Evolutionary conservation across 495 filamentous ascomycete species (phyloP).

Genomic region (Aspergillus sclerotiicarbonarius): DNA sequence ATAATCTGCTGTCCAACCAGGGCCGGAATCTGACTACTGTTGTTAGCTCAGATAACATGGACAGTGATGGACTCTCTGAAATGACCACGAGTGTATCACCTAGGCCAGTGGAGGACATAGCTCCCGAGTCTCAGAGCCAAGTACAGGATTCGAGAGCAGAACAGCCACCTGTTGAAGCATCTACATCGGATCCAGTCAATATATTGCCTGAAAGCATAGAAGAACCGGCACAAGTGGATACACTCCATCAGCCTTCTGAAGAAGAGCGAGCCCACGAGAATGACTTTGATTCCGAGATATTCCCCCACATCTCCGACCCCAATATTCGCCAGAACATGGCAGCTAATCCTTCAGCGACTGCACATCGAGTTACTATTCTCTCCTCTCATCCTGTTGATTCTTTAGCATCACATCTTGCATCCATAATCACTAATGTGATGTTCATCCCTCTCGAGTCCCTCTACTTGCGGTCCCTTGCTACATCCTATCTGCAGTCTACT

Average conservation of each 20-base stretch:
- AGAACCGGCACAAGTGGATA: constrained; percentile 31
- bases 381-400: constrained; percentile 47
- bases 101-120: constrained; percentile 15
- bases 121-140: constrained; percentile 13
- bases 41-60: constrained; percentile 17
- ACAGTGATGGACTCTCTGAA: constrained; percentile 27
- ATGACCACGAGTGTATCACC: constrained; percentile 20
- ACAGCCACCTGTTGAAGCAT: constrained; percentile 7
- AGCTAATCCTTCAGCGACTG: constrained; percentile 7
- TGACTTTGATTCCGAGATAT: constrained; percentile 16
- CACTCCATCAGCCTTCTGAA: constrained; percentile 12
- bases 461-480: constrained; percentile 45
- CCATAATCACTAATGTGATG: constrained; percentile 39
- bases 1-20: constrained; percentile 35
- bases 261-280: constrained; percentile 11
- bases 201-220: constrained; percentile 38
- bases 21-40: constrained; percentile 19
- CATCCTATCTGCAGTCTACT: constrained; percentile 36
- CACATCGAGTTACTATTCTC: constrained; percentile 50
- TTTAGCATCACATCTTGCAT: constrained; percentile 44
- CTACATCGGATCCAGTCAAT: constrained; percentile 17
- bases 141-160: constrained; percentile 7
- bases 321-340: constrained; percentile 16
- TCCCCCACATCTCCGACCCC: constrained; percentile 18
- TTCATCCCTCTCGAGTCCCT: constrained; percentile 50